phyloP scores from a whole-genome alignment of 805 yeast species.

The Wickerhamomyces bovis region DNA sequence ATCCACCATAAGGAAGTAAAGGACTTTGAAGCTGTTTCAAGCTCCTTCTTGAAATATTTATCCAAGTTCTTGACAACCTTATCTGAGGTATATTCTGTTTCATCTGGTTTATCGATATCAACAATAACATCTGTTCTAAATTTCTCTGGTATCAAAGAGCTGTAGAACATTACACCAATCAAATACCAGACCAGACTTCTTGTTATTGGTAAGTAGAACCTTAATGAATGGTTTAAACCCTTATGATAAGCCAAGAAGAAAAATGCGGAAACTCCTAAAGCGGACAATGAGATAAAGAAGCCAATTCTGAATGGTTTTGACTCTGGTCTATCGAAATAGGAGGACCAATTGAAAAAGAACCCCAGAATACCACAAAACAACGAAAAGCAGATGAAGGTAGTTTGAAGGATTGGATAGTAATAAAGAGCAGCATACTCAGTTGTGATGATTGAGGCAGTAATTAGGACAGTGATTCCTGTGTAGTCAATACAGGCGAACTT shows the following conservation, averaged over 20 bases:
- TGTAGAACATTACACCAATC: constrained; percentile 82
- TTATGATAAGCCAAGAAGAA: constrained; percentile 46
- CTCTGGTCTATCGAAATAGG: constrained; percentile 83
- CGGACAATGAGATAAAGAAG: constrained; percentile 75
- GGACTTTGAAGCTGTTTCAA: constrained; percentile 30
- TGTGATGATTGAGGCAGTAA: constrained; percentile 82
- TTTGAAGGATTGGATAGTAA: constrained; percentile 44
- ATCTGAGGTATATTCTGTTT: constrained; percentile 25
- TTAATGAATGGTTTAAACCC: constrained; percentile 47
- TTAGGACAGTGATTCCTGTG: constrained; percentile 86
- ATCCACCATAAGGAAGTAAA: constrained; percentile 76
- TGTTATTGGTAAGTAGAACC: constrained; percentile 60
- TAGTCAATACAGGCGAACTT: constrained; percentile 91
- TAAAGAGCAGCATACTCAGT: constrained; percentile 78
- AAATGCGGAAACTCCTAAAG: constrained; percentile 66
- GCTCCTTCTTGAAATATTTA: constrained; percentile 36
- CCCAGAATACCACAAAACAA: constrained; percentile 66
- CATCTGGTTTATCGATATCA: constrained; percentile 37
- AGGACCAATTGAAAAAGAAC: constrained; percentile 83
- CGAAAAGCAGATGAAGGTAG: constrained; percentile 55
- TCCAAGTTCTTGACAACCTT: constrained; percentile 27
- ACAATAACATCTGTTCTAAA: constrained; percentile 67
- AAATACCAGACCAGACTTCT: constrained; percentile 71
- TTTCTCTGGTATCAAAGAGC: constrained; percentile 83
- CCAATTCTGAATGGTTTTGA: constrained; percentile 71